Base-by-base conservation (phyloP, 73 alveolate genomes). In the Paramecium tetraurelia region DNA sequence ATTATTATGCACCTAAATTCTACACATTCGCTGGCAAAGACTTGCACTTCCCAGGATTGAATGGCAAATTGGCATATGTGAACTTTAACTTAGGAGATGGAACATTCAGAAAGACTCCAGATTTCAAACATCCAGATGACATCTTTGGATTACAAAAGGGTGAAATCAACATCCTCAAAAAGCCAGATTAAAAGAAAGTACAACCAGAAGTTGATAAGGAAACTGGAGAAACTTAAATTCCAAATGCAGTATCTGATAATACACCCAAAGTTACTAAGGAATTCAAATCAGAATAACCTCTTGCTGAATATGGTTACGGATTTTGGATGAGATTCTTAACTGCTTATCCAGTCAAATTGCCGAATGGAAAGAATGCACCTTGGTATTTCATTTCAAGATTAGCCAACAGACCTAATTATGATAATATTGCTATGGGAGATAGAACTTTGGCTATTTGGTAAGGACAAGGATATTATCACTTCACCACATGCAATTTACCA, bases 401-500 rank as follows among this genome's bases (percentile, higher is more conserved):
- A 76, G 57, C 90, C n/a, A 40, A 21, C 35, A 80, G 57, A 40
- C 76, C 70, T 7, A 80, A 80, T 27, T 80, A 80, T 80, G 46
- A 80, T 21, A 80, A 80, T 48, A 80, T 48, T 44, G 90, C 31
- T 5, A 80, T 80, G 90, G 90, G 90, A 80, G 90, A 80, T 80
- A 80, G 90, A 80, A 24, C 44, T 20, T 80, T 80, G 57, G 90
- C 90, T 44, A 80, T 80, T 22, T 80, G 90, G 90, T 48, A 80
- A 9, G 90, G 90, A 80, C 35, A 80, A 46, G 90, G 90, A 11
- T 44, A 80, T 24, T 80, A 80, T 48, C 76, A 41, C 24, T 80
- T 31, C 38, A 44, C 76, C 20, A 80, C 90, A n/a, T 48, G 70
- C n/a, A 63, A 80, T 48, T 20, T 38, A 48, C 90, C 90, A 43